These are phyloP conservation scores for Mycena amicta DNA, from an alignment of 768 basidiomycete species.

Conservation along the genomic window DNA sequence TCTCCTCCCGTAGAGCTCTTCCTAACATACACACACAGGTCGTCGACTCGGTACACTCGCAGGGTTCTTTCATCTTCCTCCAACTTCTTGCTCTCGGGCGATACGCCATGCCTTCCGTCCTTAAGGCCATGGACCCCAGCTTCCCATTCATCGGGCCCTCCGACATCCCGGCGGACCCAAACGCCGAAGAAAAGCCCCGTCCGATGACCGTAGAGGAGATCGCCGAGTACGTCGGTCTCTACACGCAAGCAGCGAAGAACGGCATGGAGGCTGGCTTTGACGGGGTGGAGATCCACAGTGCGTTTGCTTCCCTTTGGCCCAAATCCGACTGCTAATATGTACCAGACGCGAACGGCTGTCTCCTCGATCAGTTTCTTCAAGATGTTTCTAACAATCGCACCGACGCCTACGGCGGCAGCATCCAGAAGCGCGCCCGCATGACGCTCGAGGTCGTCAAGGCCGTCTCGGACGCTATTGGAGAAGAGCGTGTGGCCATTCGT, in stretches of 20 bases:
- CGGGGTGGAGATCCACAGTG: constrained; percentile 34
- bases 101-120: constrained; percentile 21
- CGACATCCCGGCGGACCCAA: constrained; percentile 14
- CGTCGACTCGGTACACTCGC: constrained; percentile 48
- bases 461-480: constrained; percentile 42
- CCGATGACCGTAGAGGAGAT: constrained; percentile 33
- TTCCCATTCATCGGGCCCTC: constrained; percentile 30
- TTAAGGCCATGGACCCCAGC: constrained; percentile 30
- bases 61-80: constrained; percentile 45
- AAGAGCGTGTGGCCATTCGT: constrained; percentile 42
- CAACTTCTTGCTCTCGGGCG: constrained; percentile 53
- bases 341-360: constrained; percentile 23
- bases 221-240: constrained; percentile 30
- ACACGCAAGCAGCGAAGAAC: constrained; percentile 34
- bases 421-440: constrained; percentile 52
- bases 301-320: neutral
- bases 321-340: neutral
- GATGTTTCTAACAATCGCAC: constrained; percentile 43
- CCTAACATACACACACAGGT: constrained; percentile 29
- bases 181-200: constrained; percentile 17
- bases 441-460: constrained; percentile 45
- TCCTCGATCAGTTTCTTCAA: constrained; percentile 50
- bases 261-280: constrained; percentile 42
- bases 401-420: constrained; percentile 54
- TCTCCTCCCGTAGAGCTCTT: neutral